These are phyloP conservation scores for Lentinula sp. DNA, from an alignment of 768 basidiomycete species.

Conservation along the genomic window DNA sequence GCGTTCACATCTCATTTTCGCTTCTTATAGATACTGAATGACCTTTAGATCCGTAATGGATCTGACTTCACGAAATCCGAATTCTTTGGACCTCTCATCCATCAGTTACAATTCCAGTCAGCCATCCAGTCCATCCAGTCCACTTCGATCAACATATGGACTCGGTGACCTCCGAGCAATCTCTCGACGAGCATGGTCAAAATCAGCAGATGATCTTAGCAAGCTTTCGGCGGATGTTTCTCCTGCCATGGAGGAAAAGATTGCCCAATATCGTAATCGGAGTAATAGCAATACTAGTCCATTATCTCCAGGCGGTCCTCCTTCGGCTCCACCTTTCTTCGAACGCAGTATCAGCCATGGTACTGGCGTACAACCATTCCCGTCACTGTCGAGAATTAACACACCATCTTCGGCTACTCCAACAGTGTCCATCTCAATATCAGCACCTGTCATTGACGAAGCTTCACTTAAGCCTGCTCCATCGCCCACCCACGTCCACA, in stretches of 20 bases:
- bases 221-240: constrained; percentile 21
- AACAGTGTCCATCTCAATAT: constrained; percentile 33
- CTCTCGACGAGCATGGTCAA: constrained; percentile 72
- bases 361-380: constrained; percentile 34
- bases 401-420: constrained; percentile 10
- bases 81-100: constrained; percentile 37
- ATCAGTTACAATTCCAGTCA: constrained; percentile 26
- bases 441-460: constrained; percentile 9
- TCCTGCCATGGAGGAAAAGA: constrained; percentile 53
- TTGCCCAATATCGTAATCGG: constrained; percentile 60
- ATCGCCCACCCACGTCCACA: constrained; percentile 35
- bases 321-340: constrained; percentile 21
- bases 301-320: constrained; percentile 27
- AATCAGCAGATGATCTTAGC: constrained; percentile 67
- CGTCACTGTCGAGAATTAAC: constrained; percentile 23
- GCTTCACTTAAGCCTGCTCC: constrained; percentile 16
- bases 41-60: constrained; percentile 58
- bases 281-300: constrained; percentile 43
- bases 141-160: constrained; percentile 22
- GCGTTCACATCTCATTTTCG: constrained; percentile 16
- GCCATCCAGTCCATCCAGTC: constrained; percentile 29
- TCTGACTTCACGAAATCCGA: constrained; percentile 34
- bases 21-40: constrained; percentile 16
- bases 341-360: background rate
- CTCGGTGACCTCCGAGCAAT: constrained; percentile 66